phyloP scores from a whole-genome alignment of 2,329 filamentous ascomycete species.

The Bisporella sp. region DNA sequence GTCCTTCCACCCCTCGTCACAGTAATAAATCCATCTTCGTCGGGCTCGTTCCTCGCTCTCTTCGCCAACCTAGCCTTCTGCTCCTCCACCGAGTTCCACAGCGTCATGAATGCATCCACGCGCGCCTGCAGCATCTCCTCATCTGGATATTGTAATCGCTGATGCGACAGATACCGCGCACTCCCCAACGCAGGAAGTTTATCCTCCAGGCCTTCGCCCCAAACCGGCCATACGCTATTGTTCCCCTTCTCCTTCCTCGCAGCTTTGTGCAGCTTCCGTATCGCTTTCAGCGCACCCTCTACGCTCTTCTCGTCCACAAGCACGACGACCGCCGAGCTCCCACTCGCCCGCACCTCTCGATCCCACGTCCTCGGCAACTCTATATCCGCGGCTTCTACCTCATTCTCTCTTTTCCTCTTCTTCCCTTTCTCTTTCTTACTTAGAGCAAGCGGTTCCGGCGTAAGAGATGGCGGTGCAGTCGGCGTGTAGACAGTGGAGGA shows the following conservation, averaged over 20 bases:
- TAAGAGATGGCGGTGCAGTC: neutral
- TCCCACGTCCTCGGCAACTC: conserved; percentile 72
- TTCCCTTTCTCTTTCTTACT: conserved; percentile 27
- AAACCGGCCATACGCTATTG: conserved; percentile 43
- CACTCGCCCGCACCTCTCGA: conserved; percentile 61
- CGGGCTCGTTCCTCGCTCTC: conserved; percentile 68
- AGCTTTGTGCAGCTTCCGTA: conserved; percentile 51
- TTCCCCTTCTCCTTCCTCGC: conserved; percentile 33
- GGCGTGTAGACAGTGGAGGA: conserved; percentile 47
- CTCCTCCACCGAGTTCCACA: conserved; percentile 67
- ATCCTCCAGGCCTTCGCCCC: conserved; percentile 57
- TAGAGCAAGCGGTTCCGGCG: neutral
- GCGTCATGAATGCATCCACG: conserved; percentile 79
- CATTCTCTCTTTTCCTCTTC: conserved; percentile 40
- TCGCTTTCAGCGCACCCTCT: conserved; percentile 69
- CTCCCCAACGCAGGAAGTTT: conserved; percentile 49
- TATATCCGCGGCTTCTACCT: conserved; percentile 47
- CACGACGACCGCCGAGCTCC: conserved; percentile 71
- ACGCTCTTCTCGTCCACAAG: conserved; percentile 80
- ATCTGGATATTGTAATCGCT: conserved; percentile 64
- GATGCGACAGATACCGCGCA: conserved; percentile 56
- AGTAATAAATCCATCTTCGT: conserved; percentile 93
- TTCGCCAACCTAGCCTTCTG: conserved; percentile 56
- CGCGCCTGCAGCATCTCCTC: conserved; percentile 58
- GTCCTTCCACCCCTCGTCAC: conserved; percentile 72